Percentiles rank a stretch among this genome's conserved stretches.
Conservation (phyloP, 805 yeast genomes). For the Candida morakotiae region DNA sequence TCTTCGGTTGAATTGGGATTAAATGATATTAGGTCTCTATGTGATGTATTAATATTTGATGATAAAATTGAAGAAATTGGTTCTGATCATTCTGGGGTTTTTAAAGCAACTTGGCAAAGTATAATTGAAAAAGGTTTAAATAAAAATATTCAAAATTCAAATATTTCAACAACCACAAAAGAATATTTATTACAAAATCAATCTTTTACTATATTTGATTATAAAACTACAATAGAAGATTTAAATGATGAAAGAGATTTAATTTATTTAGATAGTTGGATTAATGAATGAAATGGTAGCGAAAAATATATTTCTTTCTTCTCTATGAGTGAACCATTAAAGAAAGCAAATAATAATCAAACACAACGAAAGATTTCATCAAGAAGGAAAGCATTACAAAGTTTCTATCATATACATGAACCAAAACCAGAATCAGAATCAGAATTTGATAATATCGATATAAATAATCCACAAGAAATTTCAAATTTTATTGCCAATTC, state of each 20-base stretch:
- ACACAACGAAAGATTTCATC: conserved; percentile 30
- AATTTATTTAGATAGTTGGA: conserved; percentile 34
- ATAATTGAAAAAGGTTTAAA: conserved; percentile 62
- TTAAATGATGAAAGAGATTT: conserved; percentile 24
- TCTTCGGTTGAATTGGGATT: conserved; percentile 76
- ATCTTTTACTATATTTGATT: conserved; percentile 19
- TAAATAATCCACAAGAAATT: conserved; percentile 15
- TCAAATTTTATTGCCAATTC: conserved; percentile 17
- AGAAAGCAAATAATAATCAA: background rate
- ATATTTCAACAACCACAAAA: conserved; percentile 8
- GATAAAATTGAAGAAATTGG: conserved; percentile 68
- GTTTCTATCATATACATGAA: conserved; percentile 29
- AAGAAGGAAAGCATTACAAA: conserved; percentile 39
- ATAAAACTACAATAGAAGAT: conserved; percentile 25
- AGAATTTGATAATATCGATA: background rate
- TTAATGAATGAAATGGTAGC: conserved; percentile 8
- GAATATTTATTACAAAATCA: conserved; percentile 2
- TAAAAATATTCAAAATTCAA: conserved; percentile 1
- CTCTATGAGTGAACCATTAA: background rate
- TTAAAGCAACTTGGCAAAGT: conserved; percentile 81
- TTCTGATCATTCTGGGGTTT: conserved; percentile 47
- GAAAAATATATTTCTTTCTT: background rate
- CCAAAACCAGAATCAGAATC: conserved; percentile 3
- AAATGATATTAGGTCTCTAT: conserved; percentile 72
- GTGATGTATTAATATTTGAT: conserved; percentile 85